Evolutionary conservation across 306 rosid species (phyloP), one percentile per base, ranked within the genome.

Genomic region (Trifolium fragiferum): DNA sequence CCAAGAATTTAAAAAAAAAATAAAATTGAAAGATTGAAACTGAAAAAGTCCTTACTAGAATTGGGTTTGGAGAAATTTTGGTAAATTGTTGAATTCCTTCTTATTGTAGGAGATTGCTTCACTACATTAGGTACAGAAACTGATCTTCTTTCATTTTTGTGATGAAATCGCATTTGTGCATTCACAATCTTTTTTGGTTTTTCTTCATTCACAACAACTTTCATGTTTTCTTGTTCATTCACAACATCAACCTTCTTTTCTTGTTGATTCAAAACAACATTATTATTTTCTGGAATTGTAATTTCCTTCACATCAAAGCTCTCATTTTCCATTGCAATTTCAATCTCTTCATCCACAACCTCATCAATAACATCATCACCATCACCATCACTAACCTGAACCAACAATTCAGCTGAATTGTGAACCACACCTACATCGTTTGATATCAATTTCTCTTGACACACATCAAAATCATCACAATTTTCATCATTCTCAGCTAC

Each of bases 261-360:
- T 75, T 51, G 47, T 59, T 78, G 82, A 78, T 41, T 64, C 59
- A 82, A 30, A 30, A 30, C 33, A 30, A 30, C 1, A 4, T 30
- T 30, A 30, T 30, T 30, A 30, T 30, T 30, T 30, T 30, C 86
- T 70, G 86, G 82, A 25, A 84, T 68, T 58, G 76, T 77, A 35
- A 89, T 83, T 80, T 91, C 91, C 87, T 89, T 87, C 27, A 90
- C 84, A 47, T 89, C 95, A 75, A 89, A 51, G 21, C 85, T 83
- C 43, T 87, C 47, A 41, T 10, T 41, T 12, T 41, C 92, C 74
- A 68, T 60, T 68, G 75, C 85, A 68, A 65, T 62, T 47, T 87
- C 84, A 55, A 55, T 27, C 72, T 67, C 80, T 10, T 75, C 84
- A 7, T 20, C 85, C 20, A 40, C 77, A 2, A 49, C 82, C 5